Conservation (phyloP, 768 basidiomycete species). For the Mycena leptocephala region DNA sequence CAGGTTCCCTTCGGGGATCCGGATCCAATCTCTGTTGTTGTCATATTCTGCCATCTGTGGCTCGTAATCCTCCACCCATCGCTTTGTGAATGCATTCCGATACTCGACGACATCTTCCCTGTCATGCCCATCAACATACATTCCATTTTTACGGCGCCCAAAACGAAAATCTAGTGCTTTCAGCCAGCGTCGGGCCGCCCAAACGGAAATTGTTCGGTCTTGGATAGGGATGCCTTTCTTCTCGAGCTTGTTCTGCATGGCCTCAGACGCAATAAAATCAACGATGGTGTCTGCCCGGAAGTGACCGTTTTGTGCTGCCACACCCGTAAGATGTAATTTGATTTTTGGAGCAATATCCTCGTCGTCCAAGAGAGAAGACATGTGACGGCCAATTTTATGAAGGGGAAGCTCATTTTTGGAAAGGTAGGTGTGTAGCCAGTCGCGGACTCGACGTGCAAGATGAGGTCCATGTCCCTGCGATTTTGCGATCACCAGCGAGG, state of each 20-base stretch:
- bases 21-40: background rate
- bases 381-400: slow-evolving; percentile 39
- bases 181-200: too few species aligned
- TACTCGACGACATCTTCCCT: too few species aligned
- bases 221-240: background rate
- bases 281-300: background rate
- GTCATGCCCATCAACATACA: too few species aligned
- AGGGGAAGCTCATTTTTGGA: slow-evolving; percentile 41
- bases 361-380: slow-evolving; percentile 45
- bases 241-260: background rate
- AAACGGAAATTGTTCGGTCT: background rate
- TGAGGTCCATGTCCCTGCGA: slow-evolving; percentile 42
- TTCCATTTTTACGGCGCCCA: background rate
- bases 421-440: slow-evolving; percentile 50
- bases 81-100: too few species aligned
- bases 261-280: background rate
- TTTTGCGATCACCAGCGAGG: slow-evolving; percentile 49
- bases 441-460: slow-evolving; percentile 47
- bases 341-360: too few species aligned
- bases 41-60: too few species aligned
- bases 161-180: background rate
- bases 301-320: too few species aligned
- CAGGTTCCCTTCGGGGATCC: background rate
- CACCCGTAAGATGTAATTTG: too few species aligned
- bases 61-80: too few species aligned